Base-by-base conservation (phyloP, 257 asterid genomes). In the Scutellaria minor region DNA sequence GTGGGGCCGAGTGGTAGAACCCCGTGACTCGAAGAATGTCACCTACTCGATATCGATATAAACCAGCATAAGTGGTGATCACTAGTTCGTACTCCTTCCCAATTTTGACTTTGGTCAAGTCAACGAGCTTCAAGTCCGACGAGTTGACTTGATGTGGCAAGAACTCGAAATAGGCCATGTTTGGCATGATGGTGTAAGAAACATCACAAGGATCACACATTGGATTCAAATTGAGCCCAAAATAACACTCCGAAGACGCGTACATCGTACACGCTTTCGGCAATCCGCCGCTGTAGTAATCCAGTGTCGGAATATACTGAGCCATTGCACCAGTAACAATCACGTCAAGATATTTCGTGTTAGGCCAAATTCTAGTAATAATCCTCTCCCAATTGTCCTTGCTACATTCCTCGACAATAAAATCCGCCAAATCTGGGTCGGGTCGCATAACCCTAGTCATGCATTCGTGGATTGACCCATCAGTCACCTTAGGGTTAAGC, bases 251-350 rank as follows among this genome's bases (percentile, higher is more conserved):
- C 0, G 89, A 80, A 0, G 82, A 85, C 1, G 84, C 87, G 51
- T 80, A 82, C 77, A 78, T 71, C 0, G 83, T 79, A 64, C 85
- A 78, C 0, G 81, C 73, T n/a, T 73, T 59, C 2, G 85, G 86
- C 47, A 84, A 50, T 20, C 82, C 83, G 13, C 84, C 84, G 24
- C 81, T 71, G 50, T 81, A 84, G 53, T 84, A 77, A 75, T 82
- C 83, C 2, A 84, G 79, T 2, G 77, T 84, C 7, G 80, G 83
- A 7, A 84, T 65, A 13, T 84, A 82, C 6, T 82, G 88, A 2
- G 85, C 84, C 89, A 85, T 82, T 5, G 85, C 74, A 3, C 89
- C 87, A 1, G 87, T 80, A 6, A 85, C 79, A 5, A 82, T 69
- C 35, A 71, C 83, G 3, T 79, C 78, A 0, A 85, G 75, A 41